Evolutionary conservation across 1,139 yeast genomes (phyloP), one percentile per base, ranked within the genome.

Genomic region (Diutina siamensis): DNA sequence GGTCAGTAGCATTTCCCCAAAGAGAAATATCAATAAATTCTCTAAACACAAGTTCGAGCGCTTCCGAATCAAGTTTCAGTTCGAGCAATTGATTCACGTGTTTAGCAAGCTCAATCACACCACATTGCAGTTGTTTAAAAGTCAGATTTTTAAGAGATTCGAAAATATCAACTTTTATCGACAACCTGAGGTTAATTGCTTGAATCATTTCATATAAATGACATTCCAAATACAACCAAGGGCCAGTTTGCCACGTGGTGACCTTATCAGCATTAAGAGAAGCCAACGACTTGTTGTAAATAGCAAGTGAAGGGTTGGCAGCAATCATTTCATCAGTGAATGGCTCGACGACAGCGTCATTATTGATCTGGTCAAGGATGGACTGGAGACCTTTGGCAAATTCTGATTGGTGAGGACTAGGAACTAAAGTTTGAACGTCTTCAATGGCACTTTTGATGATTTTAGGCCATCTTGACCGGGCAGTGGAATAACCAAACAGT

Each of bases 1-100:
- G 72, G 63, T 92, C 99, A 5, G 97, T 87, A 21, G 97, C 97
- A 62, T 92, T 92, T 21, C 99, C 99, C 98, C 98, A 92, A 48
- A 92, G 68, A 0, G 97, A 85, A 50, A 92, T 78, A 57, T 88
- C 96, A 44, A 84, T 65, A 55, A 88, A 85, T 59, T 94, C 98
- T 51, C 72, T 72, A 63, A 83, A 83, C 45, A 80, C 62, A n/a
- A 76, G 57, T 50, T 71, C 60, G 51, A 83, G 64, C 0, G 74
- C 64, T n/a, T 74, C 78, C 3, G 56, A 52, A 48, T 71, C 74
- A n/a, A 63, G 51, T 17, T 56, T 53, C 13, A 55, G 55, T 13
- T 56, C 51, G 49, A 49, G 53, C 52, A 83, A 61, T 48, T 72
- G 71, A 47, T 67, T 60, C 15, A 83, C 86, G 51, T 94, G 74